Evolutionary conservation across 1,284 basidiomycete species (phyloP).

Genomic region (Coniferiporia sulphurascens): DNA sequence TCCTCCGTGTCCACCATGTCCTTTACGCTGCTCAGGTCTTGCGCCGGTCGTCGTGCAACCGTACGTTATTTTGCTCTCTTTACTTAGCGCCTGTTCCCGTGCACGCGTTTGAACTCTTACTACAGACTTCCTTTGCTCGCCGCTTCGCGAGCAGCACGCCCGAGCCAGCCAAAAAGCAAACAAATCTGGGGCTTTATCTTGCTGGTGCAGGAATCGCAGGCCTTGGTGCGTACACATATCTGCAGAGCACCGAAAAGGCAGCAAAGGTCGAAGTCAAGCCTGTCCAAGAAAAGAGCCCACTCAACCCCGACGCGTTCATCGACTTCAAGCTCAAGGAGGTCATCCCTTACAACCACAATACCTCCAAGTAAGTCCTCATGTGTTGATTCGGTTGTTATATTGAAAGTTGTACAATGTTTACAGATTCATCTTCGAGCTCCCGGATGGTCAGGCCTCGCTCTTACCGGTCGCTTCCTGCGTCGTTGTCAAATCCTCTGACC

Average conservation of each 20-base stretch:
- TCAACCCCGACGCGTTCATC: slow-evolving; percentile 69
- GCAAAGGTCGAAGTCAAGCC: slow-evolving; percentile 27
- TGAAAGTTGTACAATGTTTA: slow-evolving; percentile 5
- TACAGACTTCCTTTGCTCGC: slow-evolving; percentile 26
- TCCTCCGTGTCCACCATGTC: slow-evolving; percentile 11
- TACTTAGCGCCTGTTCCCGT: neutral
- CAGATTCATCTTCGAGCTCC: slow-evolving; percentile 84
- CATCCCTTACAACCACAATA: slow-evolving; percentile 91
- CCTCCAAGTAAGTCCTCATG: slow-evolving; percentile 48
- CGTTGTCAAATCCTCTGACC: slow-evolving; percentile 55
- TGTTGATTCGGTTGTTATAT: neutral
- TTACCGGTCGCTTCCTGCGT: slow-evolving; percentile 74
- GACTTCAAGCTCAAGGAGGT: slow-evolving; percentile 83
- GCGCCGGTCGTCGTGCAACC: slow-evolving; percentile 5
- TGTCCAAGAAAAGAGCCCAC: slow-evolving; percentile 51
- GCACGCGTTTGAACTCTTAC: neutral
- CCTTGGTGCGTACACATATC: slow-evolving; percentile 48
- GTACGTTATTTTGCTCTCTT: neutral
- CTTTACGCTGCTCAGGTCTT: slow-evolving; percentile 11
- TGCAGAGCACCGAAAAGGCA: slow-evolving; percentile 22
- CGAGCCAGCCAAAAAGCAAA: slow-evolving; percentile 38
- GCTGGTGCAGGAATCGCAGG: slow-evolving; percentile 46
- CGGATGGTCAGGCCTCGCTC: slow-evolving; percentile 74
- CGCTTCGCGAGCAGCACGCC: slow-evolving; percentile 43
- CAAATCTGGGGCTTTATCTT: slow-evolving; percentile 46